Percentiles rank a stretch among this genome's conserved stretches.
These are phyloP conservation scores for Gymnopus androsaceus DNA, from an alignment of 1,284 basidiomycete species.

Conservation along the genomic window DNA sequence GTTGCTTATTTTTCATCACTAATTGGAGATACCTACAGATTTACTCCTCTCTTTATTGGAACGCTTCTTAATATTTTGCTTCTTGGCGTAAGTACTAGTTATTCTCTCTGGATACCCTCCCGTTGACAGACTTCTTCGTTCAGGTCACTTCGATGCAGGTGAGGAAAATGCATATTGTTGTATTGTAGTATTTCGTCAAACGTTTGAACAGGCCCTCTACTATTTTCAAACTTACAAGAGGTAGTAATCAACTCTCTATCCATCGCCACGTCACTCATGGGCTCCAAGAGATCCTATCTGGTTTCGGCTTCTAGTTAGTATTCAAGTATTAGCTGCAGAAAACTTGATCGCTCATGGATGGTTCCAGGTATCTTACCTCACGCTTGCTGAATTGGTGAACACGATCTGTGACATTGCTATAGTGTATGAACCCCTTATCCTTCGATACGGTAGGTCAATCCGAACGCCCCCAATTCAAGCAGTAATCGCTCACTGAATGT, in stretches of 20 bases:
- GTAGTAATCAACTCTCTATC: slow-evolving; percentile 16
- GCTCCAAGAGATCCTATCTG: slow-evolving; percentile 25
- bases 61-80: slow-evolving; percentile 12
- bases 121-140: not conserved
- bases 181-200: too few relatives aligned
- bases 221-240: slow-evolving; percentile 31
- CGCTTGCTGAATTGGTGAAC: slow-evolving; percentile 32
- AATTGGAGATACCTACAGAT: not conserved
- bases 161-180: too few relatives aligned
- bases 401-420: slow-evolving; percentile 33
- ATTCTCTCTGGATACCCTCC: not conserved
- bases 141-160: slow-evolving; percentile 30
- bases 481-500: not conserved
- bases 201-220: slow-evolving; percentile 5
- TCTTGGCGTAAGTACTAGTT: slow-evolving; percentile 29
- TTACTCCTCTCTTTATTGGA: slow-evolving; percentile 11
- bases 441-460: slow-evolving; percentile 30
- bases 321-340: not conserved
- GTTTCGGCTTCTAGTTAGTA: slow-evolving; percentile 26
- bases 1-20: not conserved
- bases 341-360: not conserved
- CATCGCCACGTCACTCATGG: not conserved
- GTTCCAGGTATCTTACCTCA: slow-evolving; percentile 29
- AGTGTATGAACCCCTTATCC: slow-evolving; percentile 35
- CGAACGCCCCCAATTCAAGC: not conserved